Conservation (phyloP, 768 basidiomycete genomes). For the Hericium rajendrae region DNA sequence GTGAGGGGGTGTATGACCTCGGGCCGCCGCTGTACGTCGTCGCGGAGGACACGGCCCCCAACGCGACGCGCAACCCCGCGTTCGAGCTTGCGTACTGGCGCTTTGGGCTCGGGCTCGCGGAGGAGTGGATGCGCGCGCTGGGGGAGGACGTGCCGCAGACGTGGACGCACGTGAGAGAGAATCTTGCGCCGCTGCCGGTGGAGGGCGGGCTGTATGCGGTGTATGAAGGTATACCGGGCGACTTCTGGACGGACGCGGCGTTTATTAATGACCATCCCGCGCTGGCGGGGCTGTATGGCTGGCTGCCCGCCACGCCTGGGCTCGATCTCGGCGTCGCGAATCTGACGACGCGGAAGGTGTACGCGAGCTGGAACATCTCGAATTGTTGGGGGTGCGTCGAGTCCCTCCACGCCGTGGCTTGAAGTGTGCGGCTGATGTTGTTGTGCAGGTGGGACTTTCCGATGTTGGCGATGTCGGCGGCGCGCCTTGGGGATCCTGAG, state of each 20-base stretch:
- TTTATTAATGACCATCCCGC: slow-evolving; percentile 52
- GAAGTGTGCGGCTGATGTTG: not conserved
- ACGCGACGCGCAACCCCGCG: slow-evolving; percentile 43
- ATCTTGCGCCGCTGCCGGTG: slow-evolving; percentile 43
- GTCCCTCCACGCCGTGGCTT: not conserved
- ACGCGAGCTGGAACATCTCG: slow-evolving; percentile 43
- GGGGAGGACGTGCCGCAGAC: slow-evolving; percentile 29
- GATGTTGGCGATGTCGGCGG: slow-evolving; percentile 54
- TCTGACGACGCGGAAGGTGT: slow-evolving; percentile 42
- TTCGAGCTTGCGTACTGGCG: slow-evolving; percentile 54
- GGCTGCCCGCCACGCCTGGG: slow-evolving; percentile 42
- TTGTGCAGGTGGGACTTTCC: slow-evolving; percentile 50
- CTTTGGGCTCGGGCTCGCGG: slow-evolving; percentile 38
- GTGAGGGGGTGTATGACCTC: slow-evolving; percentile 40
- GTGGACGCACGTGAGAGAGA: slow-evolving; percentile 36
- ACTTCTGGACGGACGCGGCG: slow-evolving; percentile 42
- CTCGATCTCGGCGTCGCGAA: slow-evolving; percentile 38
- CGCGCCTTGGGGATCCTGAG: slow-evolving; percentile 38
- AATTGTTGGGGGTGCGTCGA: slow-evolving; percentile 42
- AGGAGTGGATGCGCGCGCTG: slow-evolving; percentile 36
- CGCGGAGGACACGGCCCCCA: slow-evolving; percentile 47
- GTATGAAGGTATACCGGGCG: slow-evolving; percentile 42
- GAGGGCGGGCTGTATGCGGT: slow-evolving; percentile 42
- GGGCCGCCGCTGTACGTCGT: slow-evolving; percentile 53
- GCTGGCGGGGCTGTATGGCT: slow-evolving; percentile 45